Evolutionary conservation across 805 yeast species (phyloP).

Genomic region (Yamadazyma tumulicola): DNA sequence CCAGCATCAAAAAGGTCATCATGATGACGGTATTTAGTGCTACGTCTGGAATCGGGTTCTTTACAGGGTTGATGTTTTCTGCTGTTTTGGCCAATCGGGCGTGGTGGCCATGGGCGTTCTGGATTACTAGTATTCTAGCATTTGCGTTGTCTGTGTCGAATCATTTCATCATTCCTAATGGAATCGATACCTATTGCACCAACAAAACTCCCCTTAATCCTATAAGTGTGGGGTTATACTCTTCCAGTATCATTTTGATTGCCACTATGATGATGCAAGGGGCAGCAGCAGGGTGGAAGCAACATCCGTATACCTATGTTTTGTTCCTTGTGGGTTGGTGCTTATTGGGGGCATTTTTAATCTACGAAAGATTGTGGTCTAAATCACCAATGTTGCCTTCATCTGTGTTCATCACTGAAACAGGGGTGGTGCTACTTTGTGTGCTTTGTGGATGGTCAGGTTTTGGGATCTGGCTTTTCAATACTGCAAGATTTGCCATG

Average conservation of each 20-base stretch:
- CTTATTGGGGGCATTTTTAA: no score
- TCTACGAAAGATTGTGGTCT: constrained; percentile 42
- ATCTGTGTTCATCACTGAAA: constrained; percentile 41
- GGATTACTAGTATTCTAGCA: constrained; percentile 24
- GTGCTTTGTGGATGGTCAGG: constrained; percentile 71
- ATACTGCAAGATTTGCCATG: constrained; percentile 47
- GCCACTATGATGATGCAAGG: constrained; percentile 77
- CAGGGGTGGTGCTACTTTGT: constrained; percentile 46
- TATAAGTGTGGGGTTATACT: background rate
- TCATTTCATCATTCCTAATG: constrained; percentile 23
- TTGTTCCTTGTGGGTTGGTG: constrained; percentile 38
- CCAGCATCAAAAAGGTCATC: constrained; percentile 15
- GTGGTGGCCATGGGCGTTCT: constrained; percentile 37
- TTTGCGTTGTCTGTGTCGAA: constrained; percentile 13
- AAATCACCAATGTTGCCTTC: constrained; percentile 53
- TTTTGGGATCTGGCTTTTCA: constrained; percentile 68
- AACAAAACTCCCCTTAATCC: constrained; percentile 21
- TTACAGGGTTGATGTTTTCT: constrained; percentile 25
- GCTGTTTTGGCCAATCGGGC: constrained; percentile 20
- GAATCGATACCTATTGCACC: constrained; percentile 15
- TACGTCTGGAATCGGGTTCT: constrained; percentile 30
- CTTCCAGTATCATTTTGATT: constrained; percentile 52
- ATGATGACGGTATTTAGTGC: constrained; percentile 29
- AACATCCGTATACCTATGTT: constrained; percentile 52
- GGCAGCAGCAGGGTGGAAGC: constrained; percentile 66